Conservation (phyloP, 169 alveolate genomes). For the Perkinsus chesapeaki region DNA sequence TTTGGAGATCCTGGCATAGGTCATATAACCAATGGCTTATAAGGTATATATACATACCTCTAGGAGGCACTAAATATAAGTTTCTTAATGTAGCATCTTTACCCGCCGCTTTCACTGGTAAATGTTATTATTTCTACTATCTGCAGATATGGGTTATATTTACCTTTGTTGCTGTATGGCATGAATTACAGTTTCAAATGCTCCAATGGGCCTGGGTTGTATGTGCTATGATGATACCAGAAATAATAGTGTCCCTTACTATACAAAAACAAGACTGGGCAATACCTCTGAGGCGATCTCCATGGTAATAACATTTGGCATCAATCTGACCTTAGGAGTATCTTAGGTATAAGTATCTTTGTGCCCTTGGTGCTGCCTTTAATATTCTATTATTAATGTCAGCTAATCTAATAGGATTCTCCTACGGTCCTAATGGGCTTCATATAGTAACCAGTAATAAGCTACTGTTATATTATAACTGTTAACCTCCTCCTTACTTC, state of each 20-base stretch:
- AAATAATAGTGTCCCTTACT: conserved; percentile 28
- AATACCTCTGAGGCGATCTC: neutral
- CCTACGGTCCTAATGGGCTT: conserved; percentile 20
- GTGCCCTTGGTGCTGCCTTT: conserved; percentile 27
- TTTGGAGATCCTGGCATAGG: conserved; percentile 72
- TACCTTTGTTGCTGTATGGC: conserved; percentile 67
- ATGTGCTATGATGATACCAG: conserved; percentile 47
- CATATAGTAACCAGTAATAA: neutral
- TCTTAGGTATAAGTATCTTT: conserved; percentile 21
- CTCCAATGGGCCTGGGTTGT: conserved; percentile 66
- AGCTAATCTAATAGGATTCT: conserved; percentile 51
- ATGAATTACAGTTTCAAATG: conserved; percentile 49
- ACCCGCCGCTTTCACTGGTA: neutral
- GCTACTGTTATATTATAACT: neutral
- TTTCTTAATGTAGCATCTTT: conserved; percentile 21
- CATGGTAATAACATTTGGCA: neutral
- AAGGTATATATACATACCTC: conserved; percentile 59
- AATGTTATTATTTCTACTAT: too few relatives aligned
- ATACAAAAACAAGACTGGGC: conserved; percentile 20
- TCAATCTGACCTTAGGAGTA: neutral
- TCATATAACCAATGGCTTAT: conserved; percentile 56
- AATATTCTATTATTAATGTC: conserved; percentile 29
- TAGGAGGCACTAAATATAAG: conserved; percentile 43
- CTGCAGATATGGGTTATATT: conserved; percentile 45
- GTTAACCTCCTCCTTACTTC: too few relatives aligned